Evolutionary conservation across 2,329 filamentous ascomycete species (phyloP).

Genomic region (Penicillium sp.): DNA sequence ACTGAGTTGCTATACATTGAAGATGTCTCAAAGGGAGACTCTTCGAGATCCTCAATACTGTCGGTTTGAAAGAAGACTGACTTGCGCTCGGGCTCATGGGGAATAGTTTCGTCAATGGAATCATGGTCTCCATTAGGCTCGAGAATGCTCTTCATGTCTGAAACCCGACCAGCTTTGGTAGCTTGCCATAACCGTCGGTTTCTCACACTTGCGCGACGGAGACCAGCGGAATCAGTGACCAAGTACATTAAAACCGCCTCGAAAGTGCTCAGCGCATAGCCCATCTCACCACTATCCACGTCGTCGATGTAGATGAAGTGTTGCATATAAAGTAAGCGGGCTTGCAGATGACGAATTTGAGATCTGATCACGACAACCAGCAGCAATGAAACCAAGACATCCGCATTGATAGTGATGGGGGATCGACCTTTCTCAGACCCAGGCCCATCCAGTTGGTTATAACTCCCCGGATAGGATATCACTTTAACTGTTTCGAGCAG

Average conservation of each 20-base stretch:
- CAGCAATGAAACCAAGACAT: slow-evolving; percentile 87
- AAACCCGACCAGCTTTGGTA: slow-evolving; percentile 71
- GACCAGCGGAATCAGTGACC: slow-evolving; percentile 72
- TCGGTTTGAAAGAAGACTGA: slow-evolving; percentile 37
- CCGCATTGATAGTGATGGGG: slow-evolving; percentile 72
- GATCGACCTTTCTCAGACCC: slow-evolving; percentile 54
- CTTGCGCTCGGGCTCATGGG: slow-evolving; percentile 42
- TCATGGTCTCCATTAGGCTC: slow-evolving; percentile 62
- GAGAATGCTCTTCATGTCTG: slow-evolving; percentile 74
- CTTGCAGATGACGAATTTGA: slow-evolving; percentile 82
- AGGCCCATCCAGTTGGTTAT: slow-evolving; percentile 40
- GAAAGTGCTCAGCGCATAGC: slow-evolving; percentile 92
- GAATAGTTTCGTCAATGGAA: slow-evolving; percentile 26
- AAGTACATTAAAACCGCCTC: slow-evolving; percentile 92
- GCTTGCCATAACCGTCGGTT: slow-evolving; percentile 90
- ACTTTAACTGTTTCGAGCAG: slow-evolving; percentile 79
- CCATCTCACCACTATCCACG: slow-evolving; percentile 92
- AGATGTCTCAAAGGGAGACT: slow-evolving; percentile 22
- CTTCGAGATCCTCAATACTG: slow-evolving; percentile 29
- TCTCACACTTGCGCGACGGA: slow-evolving; percentile 79
- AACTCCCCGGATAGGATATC: slow-evolving; percentile 65
- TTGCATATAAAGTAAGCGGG: slow-evolving; percentile 88
- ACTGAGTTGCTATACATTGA: slow-evolving; percentile 23
- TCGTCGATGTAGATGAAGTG: slow-evolving; percentile 98
- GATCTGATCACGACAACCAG: slow-evolving; percentile 91